Evolutionary conservation across 352 stramenopile genomes (phyloP).

Genomic region (Phytophthora citricola): DNA sequence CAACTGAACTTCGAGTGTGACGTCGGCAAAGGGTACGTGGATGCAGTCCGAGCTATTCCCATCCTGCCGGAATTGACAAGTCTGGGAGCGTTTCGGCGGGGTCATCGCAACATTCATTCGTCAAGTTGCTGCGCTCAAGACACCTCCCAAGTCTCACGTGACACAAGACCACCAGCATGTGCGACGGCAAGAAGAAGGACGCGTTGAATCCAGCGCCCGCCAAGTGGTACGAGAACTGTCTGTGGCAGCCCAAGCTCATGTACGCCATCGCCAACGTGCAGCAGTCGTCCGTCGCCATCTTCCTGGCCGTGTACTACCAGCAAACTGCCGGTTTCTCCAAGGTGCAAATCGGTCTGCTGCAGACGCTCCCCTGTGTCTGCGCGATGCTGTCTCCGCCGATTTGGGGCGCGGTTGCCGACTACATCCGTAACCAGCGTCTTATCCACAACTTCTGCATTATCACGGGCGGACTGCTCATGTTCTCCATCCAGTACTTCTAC

Average conservation of each 20-base stretch:
- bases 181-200: conserved; percentile 13
- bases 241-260: conserved; percentile 75
- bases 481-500: conserved; percentile 55
- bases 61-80: conserved; percentile 17
- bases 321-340: conserved; percentile 66
- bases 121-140: conserved; percentile 17
- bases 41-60: conserved; percentile 34
- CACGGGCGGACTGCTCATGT: conserved; percentile 63
- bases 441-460: conserved; percentile 70
- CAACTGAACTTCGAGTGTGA: conserved; percentile 29
- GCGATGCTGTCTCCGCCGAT: conserved; percentile 67
- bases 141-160: conserved; percentile 18
- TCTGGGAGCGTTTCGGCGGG: conserved; percentile 9
- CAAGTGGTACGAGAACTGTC: conserved; percentile 37
- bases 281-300: conserved; percentile 71
- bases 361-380: conserved; percentile 67
- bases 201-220: not conserved
- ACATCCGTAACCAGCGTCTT: conserved; percentile 59
- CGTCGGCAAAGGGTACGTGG: conserved; percentile 26
- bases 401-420: conserved; percentile 70
- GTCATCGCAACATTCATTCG: conserved; percentile 11
- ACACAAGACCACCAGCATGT: conserved; percentile 18
- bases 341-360: conserved; percentile 74
- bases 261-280: conserved; percentile 69
- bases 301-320: conserved; percentile 75